Evolutionary conservation across 768 basidiomycete species (phyloP).

Genomic region (Kwoniella shandongensis): DNA sequence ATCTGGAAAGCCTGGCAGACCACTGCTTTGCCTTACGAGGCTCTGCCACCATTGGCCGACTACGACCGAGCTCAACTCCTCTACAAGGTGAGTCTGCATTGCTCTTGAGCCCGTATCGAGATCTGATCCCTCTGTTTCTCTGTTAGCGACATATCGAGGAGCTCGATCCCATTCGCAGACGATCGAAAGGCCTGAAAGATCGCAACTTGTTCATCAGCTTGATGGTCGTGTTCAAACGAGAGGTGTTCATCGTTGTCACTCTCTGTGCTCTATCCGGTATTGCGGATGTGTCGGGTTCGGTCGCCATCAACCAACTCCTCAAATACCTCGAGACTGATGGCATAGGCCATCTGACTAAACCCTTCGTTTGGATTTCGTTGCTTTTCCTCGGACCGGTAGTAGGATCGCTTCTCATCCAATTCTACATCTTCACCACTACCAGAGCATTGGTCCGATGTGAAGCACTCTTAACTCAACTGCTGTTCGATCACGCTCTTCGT

Average conservation of each 20-base stretch:
- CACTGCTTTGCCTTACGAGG: conserved; percentile 50
- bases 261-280: conserved; percentile 33
- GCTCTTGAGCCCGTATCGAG: neutral
- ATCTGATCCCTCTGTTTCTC: conserved; percentile 4
- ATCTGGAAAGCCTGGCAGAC: conserved; percentile 49
- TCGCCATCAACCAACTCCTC: conserved; percentile 56
- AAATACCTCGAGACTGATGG: conserved; percentile 62
- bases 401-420: conserved; percentile 58
- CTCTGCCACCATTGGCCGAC: conserved; percentile 59
- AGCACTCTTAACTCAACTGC: conserved; percentile 62
- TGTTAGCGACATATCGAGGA: conserved; percentile 38
- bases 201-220: conserved; percentile 60
- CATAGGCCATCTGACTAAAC: conserved; percentile 58
- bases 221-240: conserved; percentile 41
- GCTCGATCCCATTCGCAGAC: conserved; percentile 54
- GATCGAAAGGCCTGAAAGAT: conserved; percentile 53
- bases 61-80: conserved; percentile 52
- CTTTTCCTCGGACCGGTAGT: conserved; percentile 51
- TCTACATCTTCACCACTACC: conserved; percentile 57
- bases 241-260: conserved; percentile 26
- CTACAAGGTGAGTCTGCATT: conserved; percentile 32
- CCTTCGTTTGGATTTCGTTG: conserved; percentile 70
- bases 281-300: conserved; percentile 53
- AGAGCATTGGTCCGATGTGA: conserved; percentile 60
- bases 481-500: conserved; percentile 80